phyloP scores from a whole-genome alignment of 1,284 basidiomycete genomes.

The Clitocybe nebularis region DNA sequence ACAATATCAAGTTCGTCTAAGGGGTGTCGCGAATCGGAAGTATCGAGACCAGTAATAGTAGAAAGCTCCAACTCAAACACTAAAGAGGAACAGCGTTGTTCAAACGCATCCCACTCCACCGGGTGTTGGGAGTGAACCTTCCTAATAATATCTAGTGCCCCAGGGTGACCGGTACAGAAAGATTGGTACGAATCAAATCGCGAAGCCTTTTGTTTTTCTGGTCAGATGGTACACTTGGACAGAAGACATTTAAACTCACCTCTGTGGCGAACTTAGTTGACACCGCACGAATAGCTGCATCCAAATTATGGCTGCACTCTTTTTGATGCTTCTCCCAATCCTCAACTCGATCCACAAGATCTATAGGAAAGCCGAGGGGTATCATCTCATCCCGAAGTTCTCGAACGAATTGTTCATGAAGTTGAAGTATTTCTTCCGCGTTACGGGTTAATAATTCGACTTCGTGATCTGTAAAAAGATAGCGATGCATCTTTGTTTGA shows the following conservation, averaged over 20 bases:
- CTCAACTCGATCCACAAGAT: conserved; percentile 19
- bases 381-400: conserved; percentile 55
- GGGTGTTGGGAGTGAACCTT: conserved; percentile 56
- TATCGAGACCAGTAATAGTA: conserved; percentile 7
- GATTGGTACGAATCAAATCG: conserved; percentile 75
- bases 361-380: conserved; percentile 45
- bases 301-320: conserved; percentile 30
- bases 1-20: conserved; percentile 1
- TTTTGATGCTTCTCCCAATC: conserved; percentile 18
- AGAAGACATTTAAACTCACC: conserved; percentile 36
- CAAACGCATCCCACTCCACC: conserved; percentile 78
- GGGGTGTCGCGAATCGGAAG: conserved; percentile 6
- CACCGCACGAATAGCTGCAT: conserved; percentile 51
- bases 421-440: conserved; percentile 64
- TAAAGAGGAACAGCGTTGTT: conserved; percentile 63
- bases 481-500: conserved; percentile 35
- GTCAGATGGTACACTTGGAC: conserved; percentile 7
- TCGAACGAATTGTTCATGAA: conserved; percentile 70
- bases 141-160: conserved; percentile 72
- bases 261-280: conserved; percentile 64
- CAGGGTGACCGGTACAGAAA: conserved; percentile 82
- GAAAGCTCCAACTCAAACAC: conserved; percentile 36
- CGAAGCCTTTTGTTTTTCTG: conserved; percentile 55
- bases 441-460: conserved; percentile 65
- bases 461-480: conserved; percentile 52